Evolutionary conservation across 495 filamentous ascomycete species (phyloP), one percentile per base, ranked within the genome.

Genomic region (Aspergillus steynii): DNA sequence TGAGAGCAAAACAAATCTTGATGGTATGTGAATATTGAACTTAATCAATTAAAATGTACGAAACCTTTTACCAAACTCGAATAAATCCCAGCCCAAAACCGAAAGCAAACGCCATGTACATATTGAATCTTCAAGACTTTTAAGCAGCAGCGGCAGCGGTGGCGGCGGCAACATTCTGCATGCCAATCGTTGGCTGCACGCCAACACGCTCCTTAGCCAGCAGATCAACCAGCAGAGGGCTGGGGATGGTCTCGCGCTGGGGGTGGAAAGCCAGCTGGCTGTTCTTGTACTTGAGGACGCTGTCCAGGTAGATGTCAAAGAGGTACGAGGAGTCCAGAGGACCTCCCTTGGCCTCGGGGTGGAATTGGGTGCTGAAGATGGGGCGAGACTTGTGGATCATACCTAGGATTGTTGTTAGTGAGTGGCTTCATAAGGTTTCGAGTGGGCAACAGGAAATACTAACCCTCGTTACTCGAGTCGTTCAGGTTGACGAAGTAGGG

Each of bases 401-500:
- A 77, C 88, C 31, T 34, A 9, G 20, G 20, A 9, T 34, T 34
- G 31, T 34, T 9, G 9, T 34, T 34, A 34, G 31, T 20, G 20
- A 20, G 20, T 20, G 20, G 20, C 20, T 20, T 20, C 20, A 20
- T 20, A 20, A 20, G 20, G 20, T 20, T 20, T 20, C 20, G 20
- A 20, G 20, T 20, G 20, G 20, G 20, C 6, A 34, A 7, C 31
- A 34, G 9, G 9, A 7, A 7, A 4, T 34, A 34, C 31, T 34
- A 5, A 34, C 37, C 93, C 78, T 98, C 94, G 73, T 98, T 98
- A 78, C 86, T 90, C 37, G 88, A 88, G 69, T 99, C 95, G 78
- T 97, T 97, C 59, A 97, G 82, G 82, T 99, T 99, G 68, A 95
- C 86, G 70, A 98, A 98, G 80, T 96, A 97, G 70, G 96, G 94